Percentiles rank a stretch among this genome's conserved stretches.
Evolutionary conservation across 345 rosid genomes (phyloP).

Genomic region (Dovyalis caffra): DNA sequence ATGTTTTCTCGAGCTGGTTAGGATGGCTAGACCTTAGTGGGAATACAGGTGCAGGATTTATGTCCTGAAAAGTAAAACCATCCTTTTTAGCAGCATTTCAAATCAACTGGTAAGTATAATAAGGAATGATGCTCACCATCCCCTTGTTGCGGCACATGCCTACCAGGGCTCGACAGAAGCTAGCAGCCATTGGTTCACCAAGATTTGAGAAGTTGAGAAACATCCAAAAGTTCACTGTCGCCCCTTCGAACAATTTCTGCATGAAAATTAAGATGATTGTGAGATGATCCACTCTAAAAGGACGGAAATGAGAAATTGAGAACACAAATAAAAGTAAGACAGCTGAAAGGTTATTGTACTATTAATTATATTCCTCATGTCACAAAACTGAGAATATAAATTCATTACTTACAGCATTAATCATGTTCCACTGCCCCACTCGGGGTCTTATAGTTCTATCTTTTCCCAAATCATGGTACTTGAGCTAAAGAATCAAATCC

Average conservation of each 20-base stretch:
- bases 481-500: not conserved
- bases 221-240: not conserved
- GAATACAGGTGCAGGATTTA: not conserved
- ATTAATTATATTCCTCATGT: no score
- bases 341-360: no score
- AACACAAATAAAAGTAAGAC: not conserved
- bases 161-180: not conserved
- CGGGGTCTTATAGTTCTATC: not conserved
- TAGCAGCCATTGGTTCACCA: not conserved
- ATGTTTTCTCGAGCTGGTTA: not conserved
- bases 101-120: not conserved
- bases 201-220: not conserved
- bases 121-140: not conserved
- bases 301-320: not conserved
- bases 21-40: not conserved
- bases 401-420: not conserved
- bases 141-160: not conserved
- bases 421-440: conserved; percentile 1
- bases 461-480: not conserved
- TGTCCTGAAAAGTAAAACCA: not conserved
- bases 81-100: not conserved
- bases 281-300: not conserved
- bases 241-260: not conserved
- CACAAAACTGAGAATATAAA: no score
- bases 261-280: not conserved